A percentile compares a stretch with the other conserved stretches of the same genome.
phyloP scores from a whole-genome alignment of 768 basidiomycete species.

The Pleurotus salmoneostramineus region DNA sequence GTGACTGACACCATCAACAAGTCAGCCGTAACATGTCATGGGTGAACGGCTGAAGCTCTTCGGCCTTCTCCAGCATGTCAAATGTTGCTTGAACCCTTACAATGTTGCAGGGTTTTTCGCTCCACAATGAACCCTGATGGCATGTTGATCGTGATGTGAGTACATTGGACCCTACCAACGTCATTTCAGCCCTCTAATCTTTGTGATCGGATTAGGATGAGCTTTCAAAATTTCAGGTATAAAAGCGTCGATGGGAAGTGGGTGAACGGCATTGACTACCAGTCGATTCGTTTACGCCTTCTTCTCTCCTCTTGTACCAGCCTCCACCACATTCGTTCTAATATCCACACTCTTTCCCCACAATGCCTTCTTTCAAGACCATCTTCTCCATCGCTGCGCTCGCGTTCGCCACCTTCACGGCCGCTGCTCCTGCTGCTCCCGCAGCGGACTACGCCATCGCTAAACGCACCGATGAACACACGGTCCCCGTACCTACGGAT shows the following conservation, averaged over 20 bases:
- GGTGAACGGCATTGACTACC: neutral
- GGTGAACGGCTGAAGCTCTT: too few species aligned
- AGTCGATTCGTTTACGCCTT: conserved; percentile 2
- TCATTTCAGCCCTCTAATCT: neutral
- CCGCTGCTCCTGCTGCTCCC: conserved; percentile 12
- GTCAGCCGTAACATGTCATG: too few species aligned
- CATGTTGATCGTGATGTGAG: too few species aligned
- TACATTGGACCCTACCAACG: neutral
- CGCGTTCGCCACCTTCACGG: conserved; percentile 15
- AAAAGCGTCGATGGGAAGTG: neutral
- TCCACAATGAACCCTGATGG: neutral
- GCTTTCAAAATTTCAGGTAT: neutral
- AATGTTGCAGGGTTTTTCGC: neutral
- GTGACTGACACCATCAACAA: too few species aligned
- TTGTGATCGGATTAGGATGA: neutral
- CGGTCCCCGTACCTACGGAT: neutral
- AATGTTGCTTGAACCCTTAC: neutral
- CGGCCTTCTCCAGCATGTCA: neutral
- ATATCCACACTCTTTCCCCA: conserved; percentile 12
- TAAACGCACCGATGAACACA: neutral
- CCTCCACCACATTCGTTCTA: neutral
- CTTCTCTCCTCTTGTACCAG: neutral
- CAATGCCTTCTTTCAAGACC: conserved; percentile 21
- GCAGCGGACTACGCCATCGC: neutral
- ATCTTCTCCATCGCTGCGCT: conserved; percentile 18